Conservation (phyloP, 495 filamentous ascomycete species). For the Penicillium manginii region DNA sequence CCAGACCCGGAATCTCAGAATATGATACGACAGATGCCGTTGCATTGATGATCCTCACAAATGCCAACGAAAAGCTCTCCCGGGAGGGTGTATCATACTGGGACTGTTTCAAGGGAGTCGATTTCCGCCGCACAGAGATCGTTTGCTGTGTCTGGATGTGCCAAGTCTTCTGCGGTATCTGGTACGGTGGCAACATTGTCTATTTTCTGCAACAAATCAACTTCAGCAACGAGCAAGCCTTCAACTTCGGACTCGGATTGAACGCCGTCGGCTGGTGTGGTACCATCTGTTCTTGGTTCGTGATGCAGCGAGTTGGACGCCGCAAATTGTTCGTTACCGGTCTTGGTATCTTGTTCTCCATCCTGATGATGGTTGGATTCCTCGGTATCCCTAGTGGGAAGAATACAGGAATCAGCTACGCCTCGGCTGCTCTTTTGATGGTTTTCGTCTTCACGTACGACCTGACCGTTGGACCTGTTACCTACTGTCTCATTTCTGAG, state of each 20-base stretch:
- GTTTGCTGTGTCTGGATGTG: background rate
- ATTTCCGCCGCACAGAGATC: background rate
- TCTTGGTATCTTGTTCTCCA: background rate
- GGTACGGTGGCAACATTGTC: background rate
- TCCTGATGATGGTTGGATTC: no score
- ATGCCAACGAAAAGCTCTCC: background rate
- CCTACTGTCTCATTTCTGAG: constrained; percentile 73
- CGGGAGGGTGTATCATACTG: background rate
- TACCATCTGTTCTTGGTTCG: constrained; percentile 68
- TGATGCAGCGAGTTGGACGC: constrained; percentile 54
- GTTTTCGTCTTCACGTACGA: constrained; percentile 72
- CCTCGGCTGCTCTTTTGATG: constrained; percentile 45
- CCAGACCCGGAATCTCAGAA: background rate
- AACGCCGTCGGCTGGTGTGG: constrained; percentile 73
- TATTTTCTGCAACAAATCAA: constrained; percentile 31
- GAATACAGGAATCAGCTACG: background rate
- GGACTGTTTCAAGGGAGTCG: background rate
- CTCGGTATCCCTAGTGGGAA: no score
- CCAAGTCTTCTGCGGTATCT: background rate
- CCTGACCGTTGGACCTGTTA: constrained; percentile 72
- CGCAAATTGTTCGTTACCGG: background rate
- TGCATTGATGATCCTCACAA: background rate
- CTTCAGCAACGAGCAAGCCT: constrained; percentile 55
- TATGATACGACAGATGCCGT: background rate
- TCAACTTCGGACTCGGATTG: constrained; percentile 68